Evolutionary conservation across 169 alveolate species (phyloP).

Genomic region (Eimeria praecox): DNA sequence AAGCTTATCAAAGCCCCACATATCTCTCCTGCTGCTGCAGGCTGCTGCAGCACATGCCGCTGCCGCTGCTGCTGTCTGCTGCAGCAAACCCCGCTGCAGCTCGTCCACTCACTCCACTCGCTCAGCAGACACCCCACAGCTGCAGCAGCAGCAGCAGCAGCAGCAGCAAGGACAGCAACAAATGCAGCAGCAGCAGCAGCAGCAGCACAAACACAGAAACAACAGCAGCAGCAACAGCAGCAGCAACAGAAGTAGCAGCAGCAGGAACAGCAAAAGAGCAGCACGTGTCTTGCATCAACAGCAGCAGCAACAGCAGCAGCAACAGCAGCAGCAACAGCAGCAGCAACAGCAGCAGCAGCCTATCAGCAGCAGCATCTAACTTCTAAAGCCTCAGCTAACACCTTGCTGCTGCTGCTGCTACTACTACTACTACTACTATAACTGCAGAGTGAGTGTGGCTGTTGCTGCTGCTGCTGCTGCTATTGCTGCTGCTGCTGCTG

Average conservation of each 20-base stretch:
- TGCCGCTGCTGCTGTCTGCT: no score
- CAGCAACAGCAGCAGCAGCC: not conserved
- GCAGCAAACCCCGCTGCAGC: no score
- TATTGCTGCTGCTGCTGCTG: constrained; percentile 12
- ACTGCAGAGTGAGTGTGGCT: not conserved
- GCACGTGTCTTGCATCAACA: not conserved
- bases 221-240: no score
- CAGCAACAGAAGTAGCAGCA: no score
- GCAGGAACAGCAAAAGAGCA: no score
- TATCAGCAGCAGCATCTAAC: not conserved
- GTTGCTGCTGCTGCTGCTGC: constrained; percentile 25
- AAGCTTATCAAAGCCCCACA: not conserved
- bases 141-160: no score
- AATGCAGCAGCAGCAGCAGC: no score
- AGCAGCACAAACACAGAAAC: no score
- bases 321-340: not conserved
- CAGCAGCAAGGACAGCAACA: no score
- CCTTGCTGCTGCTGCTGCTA: not conserved
- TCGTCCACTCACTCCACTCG: no score
- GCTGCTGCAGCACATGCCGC: no score
- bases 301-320: constrained; percentile 3
- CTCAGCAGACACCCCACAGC: no score
- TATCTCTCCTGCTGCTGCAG: constrained; percentile 46
- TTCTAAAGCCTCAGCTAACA: not conserved
- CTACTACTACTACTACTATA: not conserved